These are phyloP conservation scores for Ceratocystis variospora DNA, from an alignment of 2,329 filamentous ascomycete species.

Conservation along the genomic window DNA sequence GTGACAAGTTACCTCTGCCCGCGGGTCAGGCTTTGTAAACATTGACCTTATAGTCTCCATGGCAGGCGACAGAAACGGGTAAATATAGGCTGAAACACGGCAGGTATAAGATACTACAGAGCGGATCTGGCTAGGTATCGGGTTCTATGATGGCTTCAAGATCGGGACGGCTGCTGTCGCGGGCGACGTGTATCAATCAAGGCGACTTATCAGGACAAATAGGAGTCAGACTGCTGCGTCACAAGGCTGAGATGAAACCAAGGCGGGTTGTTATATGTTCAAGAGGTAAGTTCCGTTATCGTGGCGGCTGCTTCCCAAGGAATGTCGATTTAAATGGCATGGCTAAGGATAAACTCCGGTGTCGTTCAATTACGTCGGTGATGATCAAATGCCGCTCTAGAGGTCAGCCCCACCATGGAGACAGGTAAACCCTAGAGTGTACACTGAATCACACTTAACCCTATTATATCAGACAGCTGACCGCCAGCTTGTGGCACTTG, in stretches of 20 bases:
- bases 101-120: not conserved
- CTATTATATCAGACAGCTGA: not conserved
- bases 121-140: no score
- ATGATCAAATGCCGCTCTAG: constrained; percentile 6
- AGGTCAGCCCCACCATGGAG: not conserved
- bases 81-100: not conserved
- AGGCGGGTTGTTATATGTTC: not conserved
- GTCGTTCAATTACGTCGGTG: constrained; percentile 7
- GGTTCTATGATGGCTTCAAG: not conserved
- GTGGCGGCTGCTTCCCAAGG: not conserved
- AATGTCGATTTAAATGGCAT: constrained; percentile 9
- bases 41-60: constrained; percentile 84
- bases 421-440: not conserved
- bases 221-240: not conserved
- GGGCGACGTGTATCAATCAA: not conserved
- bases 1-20: constrained; percentile 56
- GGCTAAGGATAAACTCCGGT: not conserved
- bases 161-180: not conserved
- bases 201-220: not conserved
- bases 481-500: not conserved
- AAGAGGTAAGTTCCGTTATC: not conserved
- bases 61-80: constrained; percentile 22
- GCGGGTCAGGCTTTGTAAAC: constrained; percentile 84
- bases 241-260: not conserved
- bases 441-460: not conserved